These are phyloP conservation scores for Rubroboletus satanas DNA, from an alignment of 768 basidiomycete genomes.

Conservation along the genomic window DNA sequence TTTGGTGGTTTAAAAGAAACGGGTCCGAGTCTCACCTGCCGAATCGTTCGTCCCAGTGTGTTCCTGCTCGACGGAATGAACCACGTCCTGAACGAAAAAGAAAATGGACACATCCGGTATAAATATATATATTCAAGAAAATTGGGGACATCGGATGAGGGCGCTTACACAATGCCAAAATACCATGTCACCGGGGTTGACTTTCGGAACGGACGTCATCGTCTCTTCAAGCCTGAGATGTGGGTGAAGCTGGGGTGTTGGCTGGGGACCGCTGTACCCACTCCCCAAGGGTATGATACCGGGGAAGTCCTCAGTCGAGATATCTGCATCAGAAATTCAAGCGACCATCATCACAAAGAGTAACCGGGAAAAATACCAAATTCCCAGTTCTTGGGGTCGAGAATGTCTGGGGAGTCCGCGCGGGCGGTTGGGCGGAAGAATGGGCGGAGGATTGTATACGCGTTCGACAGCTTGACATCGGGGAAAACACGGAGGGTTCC, in stretches of 20 bases:
- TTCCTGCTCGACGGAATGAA: slow-evolving; percentile 46
- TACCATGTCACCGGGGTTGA: slow-evolving; percentile 72
- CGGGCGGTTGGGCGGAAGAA: slow-evolving; percentile 59
- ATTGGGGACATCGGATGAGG: background rate
- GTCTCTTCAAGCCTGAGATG: slow-evolving; percentile 59
- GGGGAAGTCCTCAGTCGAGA: slow-evolving; percentile 48
- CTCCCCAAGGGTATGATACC: slow-evolving; percentile 35
- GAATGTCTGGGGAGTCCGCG: slow-evolving; percentile 38
- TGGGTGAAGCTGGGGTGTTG: slow-evolving; percentile 58
- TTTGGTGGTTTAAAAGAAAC: background rate
- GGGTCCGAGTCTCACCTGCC: slow-evolving; percentile 38
- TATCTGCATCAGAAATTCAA: slow-evolving; percentile 32
- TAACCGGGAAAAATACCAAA: slow-evolving; percentile 34
- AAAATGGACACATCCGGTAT: slow-evolving; percentile 6
- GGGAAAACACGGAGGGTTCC: slow-evolving; percentile 72
- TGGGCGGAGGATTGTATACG: slow-evolving; percentile 70
- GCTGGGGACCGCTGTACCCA: slow-evolving; percentile 40
- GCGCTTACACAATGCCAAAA: slow-evolving; percentile 65
- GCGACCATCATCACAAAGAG: slow-evolving; percentile 20
- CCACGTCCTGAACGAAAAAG: slow-evolving; percentile 33
- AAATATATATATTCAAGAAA: too few relatives aligned
- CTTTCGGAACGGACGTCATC: slow-evolving; percentile 69
- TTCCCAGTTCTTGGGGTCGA: slow-evolving; percentile 51
- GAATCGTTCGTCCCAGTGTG: slow-evolving; percentile 56
- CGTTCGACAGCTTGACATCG: slow-evolving; percentile 59